Percentiles rank a stretch among this genome's conserved stretches.
Evolutionary conservation across 345 rosid genomes (phyloP).

Genomic region (Salix caprea): DNA sequence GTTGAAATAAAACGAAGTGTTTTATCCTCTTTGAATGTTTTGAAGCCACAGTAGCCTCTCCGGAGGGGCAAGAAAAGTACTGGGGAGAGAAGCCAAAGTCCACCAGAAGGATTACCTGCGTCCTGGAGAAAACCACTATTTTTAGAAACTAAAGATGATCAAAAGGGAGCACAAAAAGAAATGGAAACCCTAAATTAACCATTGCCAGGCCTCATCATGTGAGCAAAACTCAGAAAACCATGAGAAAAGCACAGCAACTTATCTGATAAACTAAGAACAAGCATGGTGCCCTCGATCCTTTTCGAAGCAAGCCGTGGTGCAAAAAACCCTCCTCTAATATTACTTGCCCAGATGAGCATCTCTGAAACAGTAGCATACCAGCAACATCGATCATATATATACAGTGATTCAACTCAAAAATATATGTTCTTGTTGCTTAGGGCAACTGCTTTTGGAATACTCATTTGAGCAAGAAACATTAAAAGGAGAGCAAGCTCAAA

Average conservation of each 20-base stretch:
- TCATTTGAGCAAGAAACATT: slow-evolving; percentile 60
- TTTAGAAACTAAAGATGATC: background rate
- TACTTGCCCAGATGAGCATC: slow-evolving; percentile 45
- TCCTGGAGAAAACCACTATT: background rate
- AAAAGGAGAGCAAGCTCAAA: slow-evolving; percentile 7
- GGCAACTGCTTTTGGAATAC: slow-evolving; percentile 38
- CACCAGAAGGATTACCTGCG: background rate
- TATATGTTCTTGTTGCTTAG: background rate
- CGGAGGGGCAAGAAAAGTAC: background rate
- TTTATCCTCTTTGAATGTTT: too few relatives aligned
- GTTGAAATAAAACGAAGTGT: too few relatives aligned
- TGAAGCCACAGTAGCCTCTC: too few relatives aligned
- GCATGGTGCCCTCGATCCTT: background rate
- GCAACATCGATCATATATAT: background rate
- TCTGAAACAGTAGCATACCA: slow-evolving; percentile 22
- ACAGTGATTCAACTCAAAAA: background rate
- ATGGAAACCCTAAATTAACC: background rate
- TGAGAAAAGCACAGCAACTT: background rate
- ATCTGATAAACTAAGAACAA: background rate
- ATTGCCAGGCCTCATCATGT: background rate
- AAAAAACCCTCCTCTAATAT: slow-evolving; percentile 26
- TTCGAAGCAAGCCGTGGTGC: background rate
- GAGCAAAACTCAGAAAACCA: background rate
- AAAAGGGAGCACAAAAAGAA: background rate
- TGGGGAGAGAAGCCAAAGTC: background rate